A percentile compares a stretch with the other conserved stretches of the same genome.
Conservation (phyloP, 768 basidiomycete genomes). For the Dendrothele bispora region DNA sequence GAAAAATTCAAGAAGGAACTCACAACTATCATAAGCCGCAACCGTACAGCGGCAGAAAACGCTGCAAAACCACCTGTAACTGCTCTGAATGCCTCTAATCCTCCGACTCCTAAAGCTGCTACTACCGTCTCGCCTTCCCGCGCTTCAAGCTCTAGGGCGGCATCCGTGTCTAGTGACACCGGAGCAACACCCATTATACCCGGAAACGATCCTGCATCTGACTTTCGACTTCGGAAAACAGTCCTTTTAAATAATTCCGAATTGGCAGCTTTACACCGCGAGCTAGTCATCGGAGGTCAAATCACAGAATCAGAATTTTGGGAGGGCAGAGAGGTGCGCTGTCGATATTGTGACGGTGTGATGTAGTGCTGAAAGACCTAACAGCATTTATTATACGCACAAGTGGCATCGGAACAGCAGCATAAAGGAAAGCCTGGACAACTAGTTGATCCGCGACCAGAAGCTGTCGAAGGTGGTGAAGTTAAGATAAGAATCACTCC, state of each 20-base stretch:
- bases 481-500: slow-evolving; percentile 89
- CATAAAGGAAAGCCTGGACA: slow-evolving; percentile 82
- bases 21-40: slow-evolving; percentile 73
- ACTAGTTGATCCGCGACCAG: slow-evolving; percentile 85
- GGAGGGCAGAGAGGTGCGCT: slow-evolving; percentile 87
- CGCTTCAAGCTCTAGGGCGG: slow-evolving; percentile 57
- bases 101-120: slow-evolving; percentile 21
- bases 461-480: slow-evolving; percentile 81
- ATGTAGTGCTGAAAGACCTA: slow-evolving; percentile 3
- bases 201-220: slow-evolving; percentile 59
- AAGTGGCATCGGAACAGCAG: slow-evolving; percentile 72
- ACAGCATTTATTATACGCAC: slow-evolving; percentile 75
- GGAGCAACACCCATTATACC: slow-evolving; percentile 55
- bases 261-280: slow-evolving; percentile 78
- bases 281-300: slow-evolving; percentile 82
- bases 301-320: slow-evolving; percentile 96
- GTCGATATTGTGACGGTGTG: slow-evolving; percentile 8
- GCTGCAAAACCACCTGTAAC: slow-evolving; percentile 28
- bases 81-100: slow-evolving; percentile 21
- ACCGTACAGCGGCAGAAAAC: slow-evolving; percentile 48
- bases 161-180: slow-evolving; percentile 57
- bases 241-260: slow-evolving; percentile 80
- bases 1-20: slow-evolving; percentile 83
- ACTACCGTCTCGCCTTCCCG: slow-evolving; percentile 34
- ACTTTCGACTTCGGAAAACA: slow-evolving; percentile 75